These are phyloP conservation scores for Coniochaeta prunicola DNA, from an alignment of 2,329 filamentous ascomycete species.

Conservation along the genomic window DNA sequence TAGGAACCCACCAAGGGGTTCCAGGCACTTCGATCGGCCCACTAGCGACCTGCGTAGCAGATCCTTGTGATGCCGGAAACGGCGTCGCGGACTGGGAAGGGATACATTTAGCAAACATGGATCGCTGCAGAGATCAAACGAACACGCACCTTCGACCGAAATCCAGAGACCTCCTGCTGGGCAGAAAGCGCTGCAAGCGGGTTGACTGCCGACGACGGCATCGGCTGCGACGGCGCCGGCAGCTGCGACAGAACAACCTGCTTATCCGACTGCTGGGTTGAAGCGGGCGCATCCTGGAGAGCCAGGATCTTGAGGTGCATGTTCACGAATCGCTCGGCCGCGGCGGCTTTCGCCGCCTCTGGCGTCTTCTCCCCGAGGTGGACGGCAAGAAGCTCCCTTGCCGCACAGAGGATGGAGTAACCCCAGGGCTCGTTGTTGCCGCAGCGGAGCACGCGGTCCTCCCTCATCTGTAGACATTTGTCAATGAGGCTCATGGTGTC, in stretches of 20 bases:
- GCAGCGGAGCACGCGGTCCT: constrained; percentile 52
- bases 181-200: not conserved
- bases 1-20: constrained; percentile 18
- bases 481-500: constrained; percentile 56
- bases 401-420: constrained; percentile 56
- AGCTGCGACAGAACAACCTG: constrained; percentile 10
- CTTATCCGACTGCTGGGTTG: constrained; percentile 1
- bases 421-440: constrained; percentile 60
- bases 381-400: constrained; percentile 50
- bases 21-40: constrained; percentile 13
- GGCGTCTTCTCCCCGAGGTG: constrained; percentile 50
- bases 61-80: constrained; percentile 11
- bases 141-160: constrained; percentile 10
- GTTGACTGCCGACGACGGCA: not conserved
- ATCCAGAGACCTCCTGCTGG: not conserved
- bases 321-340: constrained; percentile 51
- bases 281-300: constrained; percentile 38
- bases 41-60: not conserved
- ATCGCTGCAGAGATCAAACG: not conserved
- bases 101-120: too few species aligned
- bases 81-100: constrained; percentile 16
- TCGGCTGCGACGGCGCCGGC: not conserved
- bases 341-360: constrained; percentile 50
- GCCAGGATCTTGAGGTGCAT: constrained; percentile 50
- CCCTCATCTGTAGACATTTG: constrained; percentile 53